Evolutionary conservation across 139 green algal genomes (phyloP).

Genomic region (Micromonas commoda): DNA sequence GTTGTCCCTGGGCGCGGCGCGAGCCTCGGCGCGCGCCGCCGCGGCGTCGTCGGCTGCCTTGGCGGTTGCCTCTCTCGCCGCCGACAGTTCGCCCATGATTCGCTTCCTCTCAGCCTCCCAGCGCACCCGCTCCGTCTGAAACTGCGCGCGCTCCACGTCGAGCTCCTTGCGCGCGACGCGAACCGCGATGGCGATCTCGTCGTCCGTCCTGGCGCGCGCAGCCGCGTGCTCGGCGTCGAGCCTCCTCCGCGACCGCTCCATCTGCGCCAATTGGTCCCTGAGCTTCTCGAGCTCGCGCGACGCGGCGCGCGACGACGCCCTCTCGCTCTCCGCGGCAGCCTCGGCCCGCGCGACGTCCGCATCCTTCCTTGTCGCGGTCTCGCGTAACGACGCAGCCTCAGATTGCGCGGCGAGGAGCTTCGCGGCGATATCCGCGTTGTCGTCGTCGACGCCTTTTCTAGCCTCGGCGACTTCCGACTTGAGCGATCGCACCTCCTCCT

Average conservation of each 20-base stretch:
- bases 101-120: slow-evolving; percentile 4
- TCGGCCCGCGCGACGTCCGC: too few species aligned
- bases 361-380: too few species aligned
- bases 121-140: background rate
- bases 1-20: too few species aligned
- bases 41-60: background rate
- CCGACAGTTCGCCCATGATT: background rate
- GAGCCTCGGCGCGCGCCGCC: background rate
- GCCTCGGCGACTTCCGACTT: background rate
- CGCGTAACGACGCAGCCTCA: background rate
- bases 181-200: background rate
- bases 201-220: background rate
- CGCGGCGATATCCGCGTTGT: too few species aligned
- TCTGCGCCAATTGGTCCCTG: too few species aligned
- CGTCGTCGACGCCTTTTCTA: background rate
- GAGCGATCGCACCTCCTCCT: slow-evolving; percentile 40
- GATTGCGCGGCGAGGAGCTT: background rate
- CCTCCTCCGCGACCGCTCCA: too few species aligned
- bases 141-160: background rate
- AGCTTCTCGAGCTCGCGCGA: too few species aligned
- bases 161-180: background rate
- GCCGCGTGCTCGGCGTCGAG: too few species aligned
- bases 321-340: too few species aligned
- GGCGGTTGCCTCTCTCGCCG: background rate
- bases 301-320: too few species aligned